These are phyloP conservation scores for Trametes polyzona DNA, from an alignment of 1,284 basidiomycete genomes.

Conservation along the genomic window DNA sequence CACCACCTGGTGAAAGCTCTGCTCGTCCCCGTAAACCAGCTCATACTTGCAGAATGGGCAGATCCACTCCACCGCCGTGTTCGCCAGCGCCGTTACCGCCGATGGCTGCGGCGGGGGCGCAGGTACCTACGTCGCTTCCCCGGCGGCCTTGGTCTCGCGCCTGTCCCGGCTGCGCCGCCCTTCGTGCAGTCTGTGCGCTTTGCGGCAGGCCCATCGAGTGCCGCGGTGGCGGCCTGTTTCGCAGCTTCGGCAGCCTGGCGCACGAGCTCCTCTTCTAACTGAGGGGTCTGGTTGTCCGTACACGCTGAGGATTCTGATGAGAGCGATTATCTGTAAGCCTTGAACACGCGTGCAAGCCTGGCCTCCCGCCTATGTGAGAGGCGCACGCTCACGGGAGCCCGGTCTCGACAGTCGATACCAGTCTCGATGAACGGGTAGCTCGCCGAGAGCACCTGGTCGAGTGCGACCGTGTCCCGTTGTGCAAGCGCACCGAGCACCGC, in stretches of 20 bases:
- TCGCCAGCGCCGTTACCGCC: constrained; percentile 47
- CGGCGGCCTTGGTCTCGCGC: constrained; percentile 35
- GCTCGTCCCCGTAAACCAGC: constrained; percentile 80
- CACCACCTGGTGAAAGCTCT: constrained; percentile 65
- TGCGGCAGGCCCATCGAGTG: constrained; percentile 31
- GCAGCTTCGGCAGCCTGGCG: constrained; percentile 61
- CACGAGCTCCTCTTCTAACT: constrained; percentile 72
- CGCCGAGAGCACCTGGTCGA: constrained; percentile 76
- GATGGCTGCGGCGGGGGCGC: constrained; percentile 28
- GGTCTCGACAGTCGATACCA: constrained; percentile 29
- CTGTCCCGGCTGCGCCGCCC: constrained; percentile 31
- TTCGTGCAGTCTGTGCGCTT: constrained; percentile 48
- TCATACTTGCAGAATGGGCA: constrained; percentile 88
- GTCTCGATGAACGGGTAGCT: constrained; percentile 52
- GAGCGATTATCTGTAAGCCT: constrained; percentile 24
- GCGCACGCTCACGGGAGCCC: constrained; percentile 33
- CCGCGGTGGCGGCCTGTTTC: constrained; percentile 44
- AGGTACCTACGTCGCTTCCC: constrained; percentile 18
- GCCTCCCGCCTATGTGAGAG: constrained; percentile 36
- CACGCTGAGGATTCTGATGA: background rate
- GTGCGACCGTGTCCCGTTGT: constrained; percentile 65
- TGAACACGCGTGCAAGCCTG: constrained; percentile 35
- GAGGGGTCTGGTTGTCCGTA: no score
- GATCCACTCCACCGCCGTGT: constrained; percentile 84
- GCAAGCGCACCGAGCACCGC: constrained; percentile 66